A percentile compares a stretch with the other conserved stretches of the same genome.
Evolutionary conservation across 306 rosid species (phyloP).

Genomic region (Sophora flavescens): DNA sequence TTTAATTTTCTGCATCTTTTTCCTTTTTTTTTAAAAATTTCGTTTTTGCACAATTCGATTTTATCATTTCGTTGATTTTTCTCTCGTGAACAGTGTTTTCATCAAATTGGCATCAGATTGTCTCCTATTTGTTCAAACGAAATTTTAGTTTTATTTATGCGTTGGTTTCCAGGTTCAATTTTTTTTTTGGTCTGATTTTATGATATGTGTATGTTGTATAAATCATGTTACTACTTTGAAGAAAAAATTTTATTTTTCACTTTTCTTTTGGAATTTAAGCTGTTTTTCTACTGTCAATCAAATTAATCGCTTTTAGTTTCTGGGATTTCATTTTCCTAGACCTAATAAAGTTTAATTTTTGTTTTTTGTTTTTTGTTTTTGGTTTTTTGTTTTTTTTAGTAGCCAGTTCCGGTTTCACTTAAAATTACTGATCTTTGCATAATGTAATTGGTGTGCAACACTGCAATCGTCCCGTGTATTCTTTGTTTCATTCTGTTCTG

Average conservation of each 20-base stretch:
- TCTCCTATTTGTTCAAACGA: neutral
- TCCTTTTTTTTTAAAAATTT: neutral
- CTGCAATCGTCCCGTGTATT: neutral
- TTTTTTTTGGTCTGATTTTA: conserved; percentile 30
- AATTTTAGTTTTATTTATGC: conserved; percentile 22
- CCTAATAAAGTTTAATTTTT: neutral
- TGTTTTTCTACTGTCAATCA: conserved; percentile 20
- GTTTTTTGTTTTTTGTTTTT: no score
- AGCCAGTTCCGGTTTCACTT: conserved; percentile 32
- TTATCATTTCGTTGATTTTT: neutral
- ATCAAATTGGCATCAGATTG: neutral
- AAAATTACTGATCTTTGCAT: neutral
- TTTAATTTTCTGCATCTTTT: neutral
- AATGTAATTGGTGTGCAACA: neutral
- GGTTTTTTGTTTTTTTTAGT: no score
- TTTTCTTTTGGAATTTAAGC: conserved; percentile 4
- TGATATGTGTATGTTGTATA: neutral
- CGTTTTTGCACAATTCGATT: neutral
- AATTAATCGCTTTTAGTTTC: conserved; percentile 28
- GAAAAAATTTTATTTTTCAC: neutral
- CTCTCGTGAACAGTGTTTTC: neutral
- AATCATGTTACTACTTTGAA: conserved; percentile 3
- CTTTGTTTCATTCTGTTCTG: neutral
- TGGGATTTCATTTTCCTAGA: conserved; percentile 4
- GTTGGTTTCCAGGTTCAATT: conserved; percentile 33